Evolutionary conservation across 2,329 filamentous ascomycete species (phyloP), one percentile per base, ranked within the genome.

Genomic region (Fusarium coicis): DNA sequence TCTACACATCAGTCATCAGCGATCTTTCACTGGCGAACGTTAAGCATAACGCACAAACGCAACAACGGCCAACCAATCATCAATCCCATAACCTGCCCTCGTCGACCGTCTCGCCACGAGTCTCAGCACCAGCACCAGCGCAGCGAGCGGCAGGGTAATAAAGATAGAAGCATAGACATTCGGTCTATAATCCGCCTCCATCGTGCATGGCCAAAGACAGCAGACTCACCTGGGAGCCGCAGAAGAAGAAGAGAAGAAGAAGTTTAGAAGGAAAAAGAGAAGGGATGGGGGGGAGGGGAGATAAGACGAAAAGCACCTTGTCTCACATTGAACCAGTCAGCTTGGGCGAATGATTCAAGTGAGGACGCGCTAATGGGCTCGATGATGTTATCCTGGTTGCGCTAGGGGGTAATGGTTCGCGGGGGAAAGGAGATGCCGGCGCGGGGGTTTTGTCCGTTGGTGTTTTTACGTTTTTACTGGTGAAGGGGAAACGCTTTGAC

Each of bases 61-160:
- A 18, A 72, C 43, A 4, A 76, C 55, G 4, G 74, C 70, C 26
- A 76, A 42, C 32, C 60, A 63, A 64, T 76, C 74, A 36, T 76
- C 74, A 40, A 63, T 52, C 10, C 70, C 74, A 60, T 72, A 75
- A 4, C 72, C 64, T 14, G 61, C 59, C 30, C 65, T 65, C 8
- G 74, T 72, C 28, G 66, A 57, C 9, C 72, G 65, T 66, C 74
- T 60, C 14, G 74, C 60, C 34, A 72, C 4, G 4, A 76, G 60
- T 26, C 74, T 63, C 16, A 76, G 70, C 18, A 55, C 47, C 10
- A 76, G 44, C 9, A 73, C 70, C 21, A 75, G 19, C 4, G 70
- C 65, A 10, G 74, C 72, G 11, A 72, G 36, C 14, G 69, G 69
- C 16, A 73, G 30, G 16, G 74, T 76, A 19, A 75, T 62, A 28